These are phyloP conservation scores for Saxophila tyrrhenica DNA, from an alignment of 495 filamentous ascomycete species.

Conservation along the genomic window DNA sequence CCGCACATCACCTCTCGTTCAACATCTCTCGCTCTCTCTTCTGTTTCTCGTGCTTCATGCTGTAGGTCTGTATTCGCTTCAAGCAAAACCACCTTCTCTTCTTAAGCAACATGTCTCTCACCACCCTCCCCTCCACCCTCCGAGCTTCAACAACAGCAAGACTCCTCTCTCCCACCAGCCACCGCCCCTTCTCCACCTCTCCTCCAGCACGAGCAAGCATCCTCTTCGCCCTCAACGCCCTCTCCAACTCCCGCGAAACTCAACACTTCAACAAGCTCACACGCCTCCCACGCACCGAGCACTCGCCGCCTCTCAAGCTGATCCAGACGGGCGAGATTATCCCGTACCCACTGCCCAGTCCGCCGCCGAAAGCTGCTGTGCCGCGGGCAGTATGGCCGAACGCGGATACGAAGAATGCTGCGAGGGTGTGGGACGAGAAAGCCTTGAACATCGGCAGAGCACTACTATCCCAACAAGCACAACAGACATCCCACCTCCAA, in stretches of 20 bases:
- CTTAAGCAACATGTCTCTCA: neutral
- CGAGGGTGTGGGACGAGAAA: constrained; percentile 4
- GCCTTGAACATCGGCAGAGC: constrained; percentile 5
- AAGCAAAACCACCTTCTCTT: too few relatives aligned
- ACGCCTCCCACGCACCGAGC: constrained; percentile 12
- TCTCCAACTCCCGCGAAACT: constrained; percentile 16
- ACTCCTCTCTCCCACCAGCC: neutral
- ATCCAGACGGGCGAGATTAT: constrained; percentile 15
- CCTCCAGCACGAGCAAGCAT: constrained; percentile 1
- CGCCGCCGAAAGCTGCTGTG: neutral
- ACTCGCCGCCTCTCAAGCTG: constrained; percentile 13
- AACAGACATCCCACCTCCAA: neutral
- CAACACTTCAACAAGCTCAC: constrained; percentile 17
- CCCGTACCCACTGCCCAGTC: constrained; percentile 5
- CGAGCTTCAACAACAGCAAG: neutral
- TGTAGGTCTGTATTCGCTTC: neutral
- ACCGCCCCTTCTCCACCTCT: constrained; percentile 5
- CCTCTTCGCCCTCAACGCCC: constrained; percentile 13
- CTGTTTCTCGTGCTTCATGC: neutral
- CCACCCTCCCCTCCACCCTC: neutral
- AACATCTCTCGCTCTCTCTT: neutral
- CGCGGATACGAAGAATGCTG: neutral
- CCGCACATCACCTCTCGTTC: neutral
- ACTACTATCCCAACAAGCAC: constrained; percentile 3
- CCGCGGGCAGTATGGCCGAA: neutral